Percentiles rank a stretch among this genome's conserved stretches.
phyloP scores from a whole-genome alignment of 2,329 filamentous ascomycete genomes.

The Sclerotinia spermophila region DNA sequence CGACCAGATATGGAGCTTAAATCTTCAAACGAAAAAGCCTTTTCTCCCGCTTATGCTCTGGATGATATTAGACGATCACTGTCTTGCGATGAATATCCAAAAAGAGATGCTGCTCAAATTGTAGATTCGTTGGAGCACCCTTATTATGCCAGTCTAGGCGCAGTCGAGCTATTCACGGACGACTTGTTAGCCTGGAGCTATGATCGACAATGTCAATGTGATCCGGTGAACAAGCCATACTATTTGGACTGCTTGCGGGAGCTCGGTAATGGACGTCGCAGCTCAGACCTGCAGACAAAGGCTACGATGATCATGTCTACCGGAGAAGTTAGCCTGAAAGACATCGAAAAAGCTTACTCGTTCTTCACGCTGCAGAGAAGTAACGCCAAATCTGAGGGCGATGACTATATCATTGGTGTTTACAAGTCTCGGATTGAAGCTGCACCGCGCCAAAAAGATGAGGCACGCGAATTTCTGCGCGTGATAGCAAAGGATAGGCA shows the following conservation, averaged over 20 bases:
- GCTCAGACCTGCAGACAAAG: constrained; percentile 54
- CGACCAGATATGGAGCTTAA: constrained; percentile 25
- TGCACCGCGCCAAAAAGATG: constrained; percentile 50
- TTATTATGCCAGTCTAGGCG: constrained; percentile 60
- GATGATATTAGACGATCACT: constrained; percentile 32
- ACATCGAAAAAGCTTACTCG: constrained; percentile 55
- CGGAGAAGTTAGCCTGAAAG: constrained; percentile 54
- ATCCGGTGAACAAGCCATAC: constrained; percentile 52
- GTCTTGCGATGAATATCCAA: constrained; percentile 34
- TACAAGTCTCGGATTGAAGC: constrained; percentile 58
- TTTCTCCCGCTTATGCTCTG: constrained; percentile 24
- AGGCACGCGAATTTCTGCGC: constrained; percentile 53
- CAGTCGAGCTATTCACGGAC: constrained; percentile 59
- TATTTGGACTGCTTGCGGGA: constrained; percentile 64
- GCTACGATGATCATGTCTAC: constrained; percentile 55
- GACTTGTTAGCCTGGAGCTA: constrained; percentile 59
- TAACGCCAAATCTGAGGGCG: constrained; percentile 41
- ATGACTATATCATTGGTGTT: constrained; percentile 58
- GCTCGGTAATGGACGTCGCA: constrained; percentile 49
- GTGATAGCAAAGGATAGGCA: constrained; percentile 56
- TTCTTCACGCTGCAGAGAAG: constrained; percentile 53
- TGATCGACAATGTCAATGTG: constrained; percentile 53
- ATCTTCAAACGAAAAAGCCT: constrained; percentile 3
- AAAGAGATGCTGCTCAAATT: constrained; percentile 29
- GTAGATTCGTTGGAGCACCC: constrained; percentile 40